phyloP scores from a whole-genome alignment of 73 alveolate genomes.

The Tetrahymena thermophila region DNA sequence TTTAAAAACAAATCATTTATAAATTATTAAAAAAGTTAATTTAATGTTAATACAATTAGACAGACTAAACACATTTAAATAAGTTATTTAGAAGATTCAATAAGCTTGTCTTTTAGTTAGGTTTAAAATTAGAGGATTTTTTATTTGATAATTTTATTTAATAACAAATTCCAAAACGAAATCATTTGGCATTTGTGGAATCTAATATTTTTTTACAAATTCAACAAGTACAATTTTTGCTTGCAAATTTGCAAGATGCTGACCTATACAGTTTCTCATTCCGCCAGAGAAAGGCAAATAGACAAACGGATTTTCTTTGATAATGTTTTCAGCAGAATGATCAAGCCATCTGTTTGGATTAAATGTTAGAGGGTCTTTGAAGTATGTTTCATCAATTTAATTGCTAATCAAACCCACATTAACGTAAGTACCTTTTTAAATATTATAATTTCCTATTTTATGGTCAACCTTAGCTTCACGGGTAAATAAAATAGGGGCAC shows the following conservation, averaged over 20 bases:
- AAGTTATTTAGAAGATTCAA: too few relatives aligned
- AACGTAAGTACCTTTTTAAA: not conserved
- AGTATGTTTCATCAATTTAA: not conserved
- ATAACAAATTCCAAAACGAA: too few relatives aligned
- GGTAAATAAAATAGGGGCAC: not conserved
- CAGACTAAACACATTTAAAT: too few relatives aligned
- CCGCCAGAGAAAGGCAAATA: too few relatives aligned
- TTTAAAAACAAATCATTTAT: too few relatives aligned
- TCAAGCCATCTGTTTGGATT: not conserved
- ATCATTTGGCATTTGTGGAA: not conserved
- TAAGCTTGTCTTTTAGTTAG: too few relatives aligned
- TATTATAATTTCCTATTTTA: not conserved
- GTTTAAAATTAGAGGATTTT: too few relatives aligned
- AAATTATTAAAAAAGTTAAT: too few relatives aligned
- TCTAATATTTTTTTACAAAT: not conserved
- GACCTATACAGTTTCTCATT: not conserved
- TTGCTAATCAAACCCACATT: not conserved
- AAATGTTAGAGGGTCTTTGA: not conserved
- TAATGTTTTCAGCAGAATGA: not conserved
- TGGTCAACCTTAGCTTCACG: not conserved
- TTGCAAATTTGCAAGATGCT: not conserved
- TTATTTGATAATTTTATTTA: too few relatives aligned
- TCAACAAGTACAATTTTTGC: not conserved
- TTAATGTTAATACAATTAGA: too few relatives aligned
- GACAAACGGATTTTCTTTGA: too few relatives aligned